Evolutionary conservation across 2,329 filamentous ascomycete genomes (phyloP).

Genomic region (Epichloe sylvatica): DNA sequence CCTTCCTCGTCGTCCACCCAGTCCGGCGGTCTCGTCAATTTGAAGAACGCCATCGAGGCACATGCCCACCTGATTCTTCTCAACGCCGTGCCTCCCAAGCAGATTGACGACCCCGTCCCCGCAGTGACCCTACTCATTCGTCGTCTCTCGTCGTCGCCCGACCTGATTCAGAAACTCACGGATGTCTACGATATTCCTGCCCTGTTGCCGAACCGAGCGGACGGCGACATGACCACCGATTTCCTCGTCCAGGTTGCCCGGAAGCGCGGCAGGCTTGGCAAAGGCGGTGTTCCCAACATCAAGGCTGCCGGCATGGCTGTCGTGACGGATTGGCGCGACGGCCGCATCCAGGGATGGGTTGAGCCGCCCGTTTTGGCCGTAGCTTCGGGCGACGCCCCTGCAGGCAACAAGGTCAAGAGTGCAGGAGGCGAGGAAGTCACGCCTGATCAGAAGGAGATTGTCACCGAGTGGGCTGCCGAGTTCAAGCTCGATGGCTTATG

Average conservation of each 20-base stretch:
- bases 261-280: conserved; percentile 77
- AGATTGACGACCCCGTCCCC: conserved; percentile 83
- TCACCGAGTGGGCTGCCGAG: conserved; percentile 84
- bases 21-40: conserved; percentile 28
- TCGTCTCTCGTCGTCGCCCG: conserved; percentile 58
- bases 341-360: conserved; percentile 84
- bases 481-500: conserved; percentile 91
- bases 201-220: conserved; percentile 49
- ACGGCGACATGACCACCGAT: conserved; percentile 70
- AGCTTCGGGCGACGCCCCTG: conserved; percentile 19
- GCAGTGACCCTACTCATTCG: conserved; percentile 75
- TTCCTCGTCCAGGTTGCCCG: conserved; percentile 91
- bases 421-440: conserved; percentile 30
- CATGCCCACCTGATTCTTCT: conserved; percentile 77
- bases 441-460: conserved; percentile 69
- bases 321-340: conserved; percentile 92
- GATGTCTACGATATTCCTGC: conserved; percentile 74
- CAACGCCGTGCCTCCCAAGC: conserved; percentile 84
- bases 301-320: conserved; percentile 80
- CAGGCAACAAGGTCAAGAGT: conserved; percentile 20
- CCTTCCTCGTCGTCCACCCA: conserved; percentile 43
- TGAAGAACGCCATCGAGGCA: conserved; percentile 53
- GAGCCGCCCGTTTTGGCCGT: conserved; percentile 58
- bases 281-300: conserved; percentile 82
- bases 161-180: conserved; percentile 65